Evolutionary conservation across 768 basidiomycete genomes (phyloP).

Genomic region (Boletus fagicola): DNA sequence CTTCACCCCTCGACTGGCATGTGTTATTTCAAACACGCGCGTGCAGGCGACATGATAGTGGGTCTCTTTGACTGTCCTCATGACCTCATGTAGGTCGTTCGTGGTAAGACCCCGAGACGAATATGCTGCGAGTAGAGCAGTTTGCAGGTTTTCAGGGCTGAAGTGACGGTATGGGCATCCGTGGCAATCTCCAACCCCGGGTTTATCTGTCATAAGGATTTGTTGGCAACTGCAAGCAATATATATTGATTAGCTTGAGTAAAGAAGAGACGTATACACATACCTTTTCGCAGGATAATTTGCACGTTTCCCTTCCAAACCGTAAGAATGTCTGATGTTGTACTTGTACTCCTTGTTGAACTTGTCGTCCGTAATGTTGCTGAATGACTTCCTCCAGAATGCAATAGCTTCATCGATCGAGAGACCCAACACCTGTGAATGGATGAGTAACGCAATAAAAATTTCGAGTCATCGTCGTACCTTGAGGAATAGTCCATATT

Average conservation of each 20-base stretch:
- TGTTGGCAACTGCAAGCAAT: conserved; percentile 72
- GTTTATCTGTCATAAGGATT: conserved; percentile 70
- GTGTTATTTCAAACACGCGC: conserved; percentile 93
- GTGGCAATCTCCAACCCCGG: conserved; percentile 65
- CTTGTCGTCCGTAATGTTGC: conserved; percentile 78
- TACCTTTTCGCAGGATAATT: conserved; percentile 94
- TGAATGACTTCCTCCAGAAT: conserved; percentile 93
- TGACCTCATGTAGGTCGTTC: conserved; percentile 77
- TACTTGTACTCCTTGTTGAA: conserved; percentile 98
- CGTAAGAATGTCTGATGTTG: conserved; percentile 94
- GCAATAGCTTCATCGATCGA: conserved; percentile 90
- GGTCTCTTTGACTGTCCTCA: conserved; percentile 68
- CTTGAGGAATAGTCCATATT: conserved; percentile 95
- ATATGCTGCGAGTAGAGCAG: conserved; percentile 69
- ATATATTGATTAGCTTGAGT: background rate
- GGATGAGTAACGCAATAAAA: background rate
- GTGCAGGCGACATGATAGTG: conserved; percentile 98
- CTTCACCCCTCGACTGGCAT: conserved; percentile 64
- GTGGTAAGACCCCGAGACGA: conserved; percentile 61
- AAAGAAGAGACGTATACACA: conserved; percentile 9
- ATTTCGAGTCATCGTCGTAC: conserved; percentile 37
- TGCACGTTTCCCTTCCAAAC: conserved; percentile 89
- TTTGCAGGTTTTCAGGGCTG: conserved; percentile 75
- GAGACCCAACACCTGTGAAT: conserved; percentile 76
- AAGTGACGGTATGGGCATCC: conserved; percentile 96